Conservation (phyloP, 1,284 basidiomycete genomes). For the Athelia sp. region DNA sequence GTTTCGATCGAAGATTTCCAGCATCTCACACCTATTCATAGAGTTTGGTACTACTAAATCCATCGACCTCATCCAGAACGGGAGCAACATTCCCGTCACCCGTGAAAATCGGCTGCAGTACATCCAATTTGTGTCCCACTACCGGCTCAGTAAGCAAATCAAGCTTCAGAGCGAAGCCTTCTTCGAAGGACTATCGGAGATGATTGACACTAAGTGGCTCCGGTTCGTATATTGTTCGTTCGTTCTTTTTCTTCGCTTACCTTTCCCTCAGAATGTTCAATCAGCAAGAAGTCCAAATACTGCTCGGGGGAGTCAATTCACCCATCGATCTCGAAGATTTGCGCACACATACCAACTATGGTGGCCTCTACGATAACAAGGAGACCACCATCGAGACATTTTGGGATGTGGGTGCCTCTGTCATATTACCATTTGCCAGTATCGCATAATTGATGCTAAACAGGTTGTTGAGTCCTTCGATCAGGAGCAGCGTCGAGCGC, state of each 20-base stretch:
- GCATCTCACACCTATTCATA: slow-evolving; percentile 20
- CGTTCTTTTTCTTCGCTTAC: slow-evolving; percentile 11
- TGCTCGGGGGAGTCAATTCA: slow-evolving; percentile 80
- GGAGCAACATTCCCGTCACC: slow-evolving; percentile 84
- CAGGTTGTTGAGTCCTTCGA: slow-evolving; percentile 72
- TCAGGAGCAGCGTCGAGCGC: slow-evolving; percentile 63
- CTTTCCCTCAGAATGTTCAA: slow-evolving; percentile 78
- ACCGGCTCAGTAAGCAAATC: slow-evolving; percentile 88
- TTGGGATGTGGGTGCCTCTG: slow-evolving; percentile 53
- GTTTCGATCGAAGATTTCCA: slow-evolving; percentile 61
- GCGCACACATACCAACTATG: slow-evolving; percentile 69
- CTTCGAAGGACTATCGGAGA: slow-evolving; percentile 82
- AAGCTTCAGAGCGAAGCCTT: slow-evolving; percentile 81
- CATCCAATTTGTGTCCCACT: slow-evolving; percentile 88
- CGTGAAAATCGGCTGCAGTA: slow-evolving; percentile 87
- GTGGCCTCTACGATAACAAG: slow-evolving; percentile 68
- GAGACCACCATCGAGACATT: slow-evolving; percentile 70
- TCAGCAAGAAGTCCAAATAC: slow-evolving; percentile 84
- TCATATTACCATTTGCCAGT: not conserved
- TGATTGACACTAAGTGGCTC: slow-evolving; percentile 89
- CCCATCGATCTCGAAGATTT: slow-evolving; percentile 83
- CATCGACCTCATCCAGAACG: slow-evolving; percentile 80
- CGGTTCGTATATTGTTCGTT: slow-evolving; percentile 58
- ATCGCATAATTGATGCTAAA: too few relatives aligned
- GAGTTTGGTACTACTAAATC: slow-evolving; percentile 85